phyloP scores from a whole-genome alignment of 2,329 filamentous ascomycete species.

The Pseudogymnoascus sp. region DNA sequence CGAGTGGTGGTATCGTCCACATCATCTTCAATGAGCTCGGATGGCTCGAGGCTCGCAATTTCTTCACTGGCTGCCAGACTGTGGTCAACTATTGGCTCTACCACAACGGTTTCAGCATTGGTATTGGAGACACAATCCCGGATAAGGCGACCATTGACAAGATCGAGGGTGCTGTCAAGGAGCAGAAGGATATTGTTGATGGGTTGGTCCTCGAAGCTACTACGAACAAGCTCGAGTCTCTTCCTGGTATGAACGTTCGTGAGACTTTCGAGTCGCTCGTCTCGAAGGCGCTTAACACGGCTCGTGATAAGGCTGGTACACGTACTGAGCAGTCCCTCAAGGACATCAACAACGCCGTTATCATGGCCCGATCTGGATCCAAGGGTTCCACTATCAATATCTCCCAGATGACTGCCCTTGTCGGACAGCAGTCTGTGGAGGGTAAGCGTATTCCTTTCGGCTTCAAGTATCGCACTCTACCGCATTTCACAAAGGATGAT shows the following conservation, averaged over 20 bases:
- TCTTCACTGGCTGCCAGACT: conserved; percentile 91
- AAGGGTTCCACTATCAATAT: conserved; percentile 99
- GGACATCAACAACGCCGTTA: conserved; percentile 91
- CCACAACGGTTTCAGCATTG: conserved; percentile 94
- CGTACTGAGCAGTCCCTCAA: conserved; percentile 87
- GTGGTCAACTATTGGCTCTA: conserved; percentile 97
- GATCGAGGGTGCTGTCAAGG: conserved; percentile 73
- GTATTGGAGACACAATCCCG: conserved; percentile 96
- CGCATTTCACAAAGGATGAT: conserved; percentile 98
- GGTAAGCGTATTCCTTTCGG: conserved; percentile 98
- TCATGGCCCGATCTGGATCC: conserved; percentile 93
- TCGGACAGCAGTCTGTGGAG: conserved; percentile 96
- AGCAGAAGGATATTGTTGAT: conserved; percentile 74
- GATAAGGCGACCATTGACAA: conserved; percentile 75
- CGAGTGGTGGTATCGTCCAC: conserved; percentile 84
- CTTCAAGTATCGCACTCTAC: conserved; percentile 94
- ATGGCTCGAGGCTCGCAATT: conserved; percentile 75
- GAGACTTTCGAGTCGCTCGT: conserved; percentile 98
- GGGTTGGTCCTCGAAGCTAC: conserved; percentile 70
- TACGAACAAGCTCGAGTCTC: conserved; percentile 77
- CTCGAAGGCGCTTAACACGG: conserved; percentile 85
- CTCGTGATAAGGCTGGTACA: conserved; percentile 92
- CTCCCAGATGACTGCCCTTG: conserved; percentile 96
- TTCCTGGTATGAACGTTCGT: conserved; percentile 96
- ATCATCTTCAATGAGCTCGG: conserved; percentile 95